Base-by-base conservation (phyloP, 1,139 yeast genomes). In the Geotrichum candidum region DNA sequence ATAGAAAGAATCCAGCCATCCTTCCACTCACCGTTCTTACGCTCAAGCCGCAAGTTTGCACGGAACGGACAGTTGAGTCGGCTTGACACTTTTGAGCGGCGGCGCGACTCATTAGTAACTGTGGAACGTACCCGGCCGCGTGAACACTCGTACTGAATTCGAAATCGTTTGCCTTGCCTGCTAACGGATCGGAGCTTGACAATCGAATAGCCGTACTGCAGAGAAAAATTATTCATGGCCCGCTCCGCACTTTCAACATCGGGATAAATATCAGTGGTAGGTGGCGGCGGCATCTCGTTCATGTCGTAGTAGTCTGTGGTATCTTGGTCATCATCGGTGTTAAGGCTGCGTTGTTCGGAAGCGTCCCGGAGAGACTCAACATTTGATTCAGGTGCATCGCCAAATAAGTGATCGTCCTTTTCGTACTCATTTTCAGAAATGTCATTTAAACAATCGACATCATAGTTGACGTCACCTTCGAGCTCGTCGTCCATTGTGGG, bases 171-270 rank as follows among this genome's bases (percentile, higher is more conserved):
- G 18, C 57, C 57, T 6, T 45, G 27, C 22, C 33, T 38, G 27
- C 57, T 54, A 3, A 41, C 27, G 27, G 57, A 25, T 18, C 57
- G 45, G 15, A 27, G 51, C 31, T 31, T 54, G 18, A 23, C 51
- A 22, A 54, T 41, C 18, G 22, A 18, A 41, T 54, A 54, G 7
- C 57, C 57, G 41, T 54, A 23, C 31, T 23, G 29, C 27, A n/a
- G 27, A 9, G 51, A 48, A 54, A 33, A 38, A 1, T 54, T 18
- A 18, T 41, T 33, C 45, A 54, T 41, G 29, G 45, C 57, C 10
- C 29, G 48, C 22, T 54, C 57, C 11, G 57, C 57, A 41, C 22
- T 41, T 41, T 54, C 57, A 10, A 54, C 31, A 45, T 45, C 33
- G 10, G 45, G 25, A 22, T 33, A 54, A 23, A 25, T 10, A 15